These are phyloP conservation scores for Extremus antarcticus DNA, from an alignment of 495 filamentous ascomycete species.

Conservation along the genomic window DNA sequence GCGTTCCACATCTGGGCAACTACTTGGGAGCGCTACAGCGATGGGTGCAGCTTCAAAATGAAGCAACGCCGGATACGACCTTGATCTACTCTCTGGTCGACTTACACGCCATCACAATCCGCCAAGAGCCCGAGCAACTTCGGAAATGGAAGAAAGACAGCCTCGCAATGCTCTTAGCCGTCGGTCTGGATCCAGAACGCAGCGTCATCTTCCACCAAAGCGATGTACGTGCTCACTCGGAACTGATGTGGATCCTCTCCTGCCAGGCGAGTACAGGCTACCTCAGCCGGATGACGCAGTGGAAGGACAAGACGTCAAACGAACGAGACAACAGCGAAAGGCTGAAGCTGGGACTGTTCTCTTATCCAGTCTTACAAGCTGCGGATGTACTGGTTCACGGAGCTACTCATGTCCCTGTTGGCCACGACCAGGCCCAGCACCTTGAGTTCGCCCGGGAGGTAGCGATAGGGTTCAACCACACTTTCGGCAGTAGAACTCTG, in stretches of 20 bases:
- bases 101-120: conserved; percentile 79
- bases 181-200: conserved; percentile 66
- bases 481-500: conserved; percentile 49
- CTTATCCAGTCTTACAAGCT: conserved; percentile 90
- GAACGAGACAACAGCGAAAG: conserved; percentile 25
- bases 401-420: conserved; percentile 90
- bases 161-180: conserved; percentile 68
- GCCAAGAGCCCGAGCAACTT: conserved; percentile 49
- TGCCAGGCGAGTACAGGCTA: conserved; percentile 83
- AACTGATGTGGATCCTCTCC: conserved; percentile 93
- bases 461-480: conserved; percentile 72
- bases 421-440: conserved; percentile 87
- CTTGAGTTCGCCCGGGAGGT: conserved; percentile 82
- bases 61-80: conserved; percentile 40
- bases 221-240: conserved; percentile 65
- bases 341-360: conserved; percentile 84
- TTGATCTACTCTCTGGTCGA: conserved; percentile 82
- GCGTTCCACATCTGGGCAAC: conserved; percentile 90
- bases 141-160: conserved; percentile 55
- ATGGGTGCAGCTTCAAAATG: conserved; percentile 73
- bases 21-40: conserved; percentile 84
- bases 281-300: conserved; percentile 90
- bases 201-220: conserved; percentile 80
- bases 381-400: conserved; percentile 87
- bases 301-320: conserved; percentile 50